These are phyloP conservation scores for Fraxinus excelsior DNA, from an alignment of 257 asterid species.

Conservation along the genomic window DNA sequence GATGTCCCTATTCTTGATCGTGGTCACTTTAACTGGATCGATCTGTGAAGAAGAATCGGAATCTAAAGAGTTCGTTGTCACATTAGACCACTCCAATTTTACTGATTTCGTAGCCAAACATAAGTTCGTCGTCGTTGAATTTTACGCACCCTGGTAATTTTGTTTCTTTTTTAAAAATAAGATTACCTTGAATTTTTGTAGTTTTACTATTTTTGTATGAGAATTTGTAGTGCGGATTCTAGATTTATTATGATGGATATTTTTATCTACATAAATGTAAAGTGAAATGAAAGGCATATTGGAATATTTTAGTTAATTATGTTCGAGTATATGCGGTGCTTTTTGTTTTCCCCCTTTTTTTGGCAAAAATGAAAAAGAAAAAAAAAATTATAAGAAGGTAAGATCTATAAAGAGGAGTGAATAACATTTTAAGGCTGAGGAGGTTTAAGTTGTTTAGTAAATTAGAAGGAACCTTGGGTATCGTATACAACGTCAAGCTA, in stretches of 20 bases:
- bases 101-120: slow-evolving; percentile 70
- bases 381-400: background rate
- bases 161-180: background rate
- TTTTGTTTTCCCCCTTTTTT: background rate
- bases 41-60: slow-evolving; percentile 40
- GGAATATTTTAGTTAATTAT: background rate
- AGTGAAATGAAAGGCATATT: background rate
- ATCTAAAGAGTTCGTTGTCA: slow-evolving; percentile 68
- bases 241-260: slow-evolving; percentile 3
- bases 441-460: background rate
- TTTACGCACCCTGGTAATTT: slow-evolving; percentile 85
- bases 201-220: background rate
- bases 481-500: no score
- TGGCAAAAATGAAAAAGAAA: background rate
- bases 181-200: background rate
- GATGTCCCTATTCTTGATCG: slow-evolving; percentile 28
- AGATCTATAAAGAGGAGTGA: background rate
- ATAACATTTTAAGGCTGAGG: background rate
- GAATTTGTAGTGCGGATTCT: slow-evolving; percentile 9
- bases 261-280: background rate
- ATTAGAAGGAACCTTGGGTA: background rate
- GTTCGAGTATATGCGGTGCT: background rate
- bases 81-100: slow-evolving; percentile 75
- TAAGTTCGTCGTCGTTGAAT: slow-evolving; percentile 81
- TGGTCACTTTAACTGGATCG: slow-evolving; percentile 28